Evolutionary conservation across 106 monocot species (phyloP), one percentile per base, ranked within the genome.

Genomic region (Agapanthus africanus): DNA sequence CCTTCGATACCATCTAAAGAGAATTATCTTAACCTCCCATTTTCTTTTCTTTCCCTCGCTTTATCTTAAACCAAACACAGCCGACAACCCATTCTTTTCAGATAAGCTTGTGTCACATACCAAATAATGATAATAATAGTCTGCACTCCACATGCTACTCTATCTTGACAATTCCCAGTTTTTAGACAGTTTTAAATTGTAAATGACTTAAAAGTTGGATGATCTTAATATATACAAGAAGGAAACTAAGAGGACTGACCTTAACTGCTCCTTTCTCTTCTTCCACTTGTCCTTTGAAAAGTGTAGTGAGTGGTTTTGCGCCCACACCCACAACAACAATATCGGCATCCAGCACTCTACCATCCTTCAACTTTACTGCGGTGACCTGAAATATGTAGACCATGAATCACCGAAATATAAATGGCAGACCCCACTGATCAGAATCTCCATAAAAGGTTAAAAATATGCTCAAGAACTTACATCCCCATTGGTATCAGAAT

Each of bases 201-300:
- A 54, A 26, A 54, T 54, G 26, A 52, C 2, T 52, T 25, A 54
- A 25, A 54, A 7, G 25, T 14, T 54, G 54, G 7, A 6, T 54
- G 22, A 6, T 57, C 10, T 57, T 31, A 31, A 57, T 28, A 34
- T 59, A 59, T 27, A 26, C 4, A 59, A 59, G 7, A 3, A 28
- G 9, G 27, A 59, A 16, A 59, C 6, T 22, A 2, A 1, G 10
- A 39, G 27, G 26, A 66, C 59, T 44, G 30, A 79, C 79, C 83
- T 83, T 83, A 23, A 83, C 75, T 83, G 79, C 87, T 38, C 79
- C 77, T 71, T 83, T 87, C 65, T 82, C 87, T 64, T 82, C 82
- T 35, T 77, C 74, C 37, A 87, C 41, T 65, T 87, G 87, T 32
- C 82, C 87, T 52, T 83, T 83, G 41, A 83, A 75, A 51, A 83